Conservation (phyloP, 345 rosid species). For the Raphanus sativus region DNA sequence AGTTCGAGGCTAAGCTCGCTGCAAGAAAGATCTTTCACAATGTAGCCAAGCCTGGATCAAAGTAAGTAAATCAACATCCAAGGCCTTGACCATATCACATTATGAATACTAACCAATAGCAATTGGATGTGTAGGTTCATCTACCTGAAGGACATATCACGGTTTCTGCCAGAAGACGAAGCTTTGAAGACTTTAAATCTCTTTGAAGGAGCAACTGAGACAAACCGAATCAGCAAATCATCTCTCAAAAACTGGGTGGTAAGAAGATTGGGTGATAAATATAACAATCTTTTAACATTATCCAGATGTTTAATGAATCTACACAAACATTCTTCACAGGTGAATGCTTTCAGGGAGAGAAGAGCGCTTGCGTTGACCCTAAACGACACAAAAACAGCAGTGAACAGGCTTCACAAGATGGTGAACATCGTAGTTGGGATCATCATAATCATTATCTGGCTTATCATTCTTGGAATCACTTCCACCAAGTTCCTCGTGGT, state of each 20-base stretch:
- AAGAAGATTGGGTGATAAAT: constrained; percentile 16
- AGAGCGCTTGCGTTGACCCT: constrained; percentile 73
- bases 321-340: constrained; percentile 34
- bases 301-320: background rate
- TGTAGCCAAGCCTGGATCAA: constrained; percentile 49
- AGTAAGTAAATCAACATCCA: constrained; percentile 21
- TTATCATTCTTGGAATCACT: constrained; percentile 65
- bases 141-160: constrained; percentile 59
- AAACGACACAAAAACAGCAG: constrained; percentile 77
- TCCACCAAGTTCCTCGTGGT: constrained; percentile 57
- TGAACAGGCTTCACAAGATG: constrained; percentile 73
- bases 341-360: constrained; percentile 65
- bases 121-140: constrained; percentile 51
- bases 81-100: background rate
- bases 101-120: background rate
- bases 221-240: constrained; percentile 53
- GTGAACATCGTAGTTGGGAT: constrained; percentile 60
- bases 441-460: constrained; percentile 52
- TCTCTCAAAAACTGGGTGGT: constrained; percentile 87
- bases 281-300: background rate
- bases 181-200: constrained; percentile 62
- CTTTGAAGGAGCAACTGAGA: constrained; percentile 71
- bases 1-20: constrained; percentile 49
- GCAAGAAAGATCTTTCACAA: constrained; percentile 56
- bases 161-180: constrained; percentile 72